A percentile compares a stretch with the other conserved stretches of the same genome.
Evolutionary conservation across 352 stramenopile species (phyloP).

Genomic region (Globisporangium barbulae): DNA sequence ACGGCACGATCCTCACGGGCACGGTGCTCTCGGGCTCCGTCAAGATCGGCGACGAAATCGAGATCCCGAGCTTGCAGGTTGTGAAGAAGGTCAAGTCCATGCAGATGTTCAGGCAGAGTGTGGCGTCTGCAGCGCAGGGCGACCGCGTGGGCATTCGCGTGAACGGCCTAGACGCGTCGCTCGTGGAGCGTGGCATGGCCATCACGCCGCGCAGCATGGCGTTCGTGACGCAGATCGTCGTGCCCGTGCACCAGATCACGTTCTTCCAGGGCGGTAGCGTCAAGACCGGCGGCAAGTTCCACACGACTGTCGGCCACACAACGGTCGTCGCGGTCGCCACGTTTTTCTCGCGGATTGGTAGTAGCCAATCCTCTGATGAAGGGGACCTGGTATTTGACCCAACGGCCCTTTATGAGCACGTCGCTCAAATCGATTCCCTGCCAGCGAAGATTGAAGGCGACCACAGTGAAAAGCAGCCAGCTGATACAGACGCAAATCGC

Average conservation of each 20-base stretch:
- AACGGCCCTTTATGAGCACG: conserved; percentile 38
- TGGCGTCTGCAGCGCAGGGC: conserved; percentile 80
- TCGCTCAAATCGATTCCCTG: conserved; percentile 29
- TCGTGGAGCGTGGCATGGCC: conserved; percentile 60
- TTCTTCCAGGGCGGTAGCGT: conserved; percentile 48
- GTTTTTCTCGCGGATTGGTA: conserved; percentile 46
- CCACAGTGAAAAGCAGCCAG: not conserved
- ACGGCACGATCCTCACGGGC: conserved; percentile 97
- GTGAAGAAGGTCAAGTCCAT: conserved; percentile 97
- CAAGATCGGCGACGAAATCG: conserved; percentile 90
- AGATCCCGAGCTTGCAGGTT: conserved; percentile 84
- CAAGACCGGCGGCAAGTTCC: conserved; percentile 68
- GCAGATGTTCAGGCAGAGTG: conserved; percentile 96
- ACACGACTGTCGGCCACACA: conserved; percentile 70
- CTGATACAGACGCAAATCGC: not conserved
- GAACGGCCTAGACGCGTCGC: conserved; percentile 50
- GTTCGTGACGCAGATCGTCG: conserved; percentile 48
- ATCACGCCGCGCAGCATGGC: conserved; percentile 50
- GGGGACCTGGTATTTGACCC: conserved; percentile 30
- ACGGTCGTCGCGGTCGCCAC: conserved; percentile 66
- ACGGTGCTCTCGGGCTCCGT: conserved; percentile 88
- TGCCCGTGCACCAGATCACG: conserved; percentile 50
- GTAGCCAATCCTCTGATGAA: not conserved
- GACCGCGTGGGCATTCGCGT: conserved; percentile 97
- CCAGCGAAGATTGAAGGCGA: conserved; percentile 1